These are phyloP conservation scores for Schizophyllum commune DNA, from an alignment of 1,284 basidiomycete species.

Conservation along the genomic window DNA sequence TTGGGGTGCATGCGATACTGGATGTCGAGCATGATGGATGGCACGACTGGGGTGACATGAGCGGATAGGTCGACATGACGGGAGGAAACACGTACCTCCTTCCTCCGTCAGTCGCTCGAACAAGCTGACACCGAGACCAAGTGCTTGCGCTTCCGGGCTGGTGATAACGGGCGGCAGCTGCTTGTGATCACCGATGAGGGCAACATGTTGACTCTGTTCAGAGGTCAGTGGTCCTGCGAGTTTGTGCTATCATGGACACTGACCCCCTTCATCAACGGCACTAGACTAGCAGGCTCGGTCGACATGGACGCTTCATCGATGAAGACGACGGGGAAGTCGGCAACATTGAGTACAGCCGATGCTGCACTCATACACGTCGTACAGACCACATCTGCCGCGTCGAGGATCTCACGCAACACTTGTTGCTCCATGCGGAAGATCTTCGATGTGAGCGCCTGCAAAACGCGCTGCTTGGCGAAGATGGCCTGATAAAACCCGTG, in stretches of 20 bases:
- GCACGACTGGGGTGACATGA: slow-evolving; percentile 43
- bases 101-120: slow-evolving; percentile 86
- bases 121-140: slow-evolving; percentile 73
- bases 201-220: slow-evolving; percentile 66
- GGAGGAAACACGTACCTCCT: slow-evolving; percentile 42
- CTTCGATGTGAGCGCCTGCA: slow-evolving; percentile 26
- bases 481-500: neutral
- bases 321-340: slow-evolving; percentile 91
- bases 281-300: slow-evolving; percentile 82
- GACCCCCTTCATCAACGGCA: slow-evolving; percentile 86
- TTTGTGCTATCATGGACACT: slow-evolving; percentile 23
- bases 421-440: slow-evolving; percentile 41
- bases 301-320: slow-evolving; percentile 93
- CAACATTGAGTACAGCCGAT: slow-evolving; percentile 45
- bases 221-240: slow-evolving; percentile 12
- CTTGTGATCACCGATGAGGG: slow-evolving; percentile 93
- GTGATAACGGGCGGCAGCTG: slow-evolving; percentile 90
- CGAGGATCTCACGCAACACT: slow-evolving; percentile 55
- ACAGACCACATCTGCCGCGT: slow-evolving; percentile 73
- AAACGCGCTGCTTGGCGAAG: slow-evolving; percentile 1
- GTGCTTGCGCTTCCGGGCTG: slow-evolving; percentile 59
- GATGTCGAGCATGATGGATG: slow-evolving; percentile 82
- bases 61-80: slow-evolving; percentile 3
- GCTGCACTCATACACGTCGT: slow-evolving; percentile 78
- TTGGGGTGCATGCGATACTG: slow-evolving; percentile 95